A percentile compares a stretch with the other conserved stretches of the same genome.
Evolutionary conservation across 2,329 filamentous ascomycete species (phyloP).

Genomic region (Tolypocladium endophyticum): DNA sequence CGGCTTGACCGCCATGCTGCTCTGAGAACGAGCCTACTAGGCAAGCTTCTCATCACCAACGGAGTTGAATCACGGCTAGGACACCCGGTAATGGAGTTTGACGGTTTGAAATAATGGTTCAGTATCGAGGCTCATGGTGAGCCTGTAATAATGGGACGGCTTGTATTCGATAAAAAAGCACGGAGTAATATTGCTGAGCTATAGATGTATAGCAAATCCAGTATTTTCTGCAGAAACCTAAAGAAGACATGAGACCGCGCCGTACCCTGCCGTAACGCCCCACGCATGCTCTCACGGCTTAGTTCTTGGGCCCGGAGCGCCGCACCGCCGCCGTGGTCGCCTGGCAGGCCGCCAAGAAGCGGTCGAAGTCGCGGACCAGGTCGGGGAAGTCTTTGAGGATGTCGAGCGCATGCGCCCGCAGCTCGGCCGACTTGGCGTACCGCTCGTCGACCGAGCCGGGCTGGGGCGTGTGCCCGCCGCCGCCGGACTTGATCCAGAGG

Average conservation of each 20-base stretch:
- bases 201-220: neutral
- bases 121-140: neutral
- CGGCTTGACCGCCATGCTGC: constrained; percentile 3
- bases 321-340: constrained; percentile 2
- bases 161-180: neutral
- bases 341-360: constrained; percentile 9
- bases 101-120: neutral
- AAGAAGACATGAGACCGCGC: no score
- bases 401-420: constrained; percentile 11
- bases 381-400: constrained; percentile 15
- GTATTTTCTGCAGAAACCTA: neutral
- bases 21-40: neutral
- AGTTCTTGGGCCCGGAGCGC: neutral
- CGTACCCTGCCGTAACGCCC: neutral
- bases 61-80: neutral
- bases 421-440: constrained; percentile 7
- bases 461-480: neutral
- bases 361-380: constrained; percentile 16
- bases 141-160: neutral
- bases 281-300: neutral
- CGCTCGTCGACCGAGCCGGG: constrained; percentile 2
- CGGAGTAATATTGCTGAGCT: neutral
- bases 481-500: constrained; percentile 6
- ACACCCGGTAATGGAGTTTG: neutral
- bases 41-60: neutral